Base-by-base conservation (phyloP, 176 grass and related monocot genomes). In the Panicum miliaceum region DNA sequence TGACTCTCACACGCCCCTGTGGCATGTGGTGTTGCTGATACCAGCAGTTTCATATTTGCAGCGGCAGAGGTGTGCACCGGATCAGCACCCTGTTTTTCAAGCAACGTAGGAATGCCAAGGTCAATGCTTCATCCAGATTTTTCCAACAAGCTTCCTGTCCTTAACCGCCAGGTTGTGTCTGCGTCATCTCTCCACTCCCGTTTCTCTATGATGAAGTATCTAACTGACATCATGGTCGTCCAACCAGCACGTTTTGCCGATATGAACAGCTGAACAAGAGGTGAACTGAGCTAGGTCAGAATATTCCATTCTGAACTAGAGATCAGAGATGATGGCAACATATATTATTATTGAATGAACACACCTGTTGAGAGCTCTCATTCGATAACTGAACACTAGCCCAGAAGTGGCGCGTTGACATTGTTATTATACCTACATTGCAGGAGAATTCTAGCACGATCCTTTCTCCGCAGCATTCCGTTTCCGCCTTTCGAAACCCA, bases 241-340 rank as follows among this genome's bases (percentile, higher is more conserved):
- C 29, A 32, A 32, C 29, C 35, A 86, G 16, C 36, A 86, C 68
- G 46, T 72, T 73, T 59, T 77, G 16, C 36, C 9, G 16, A 42
- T 80, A 43, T 16, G 68, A 56, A 45, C 36, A 45, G 51, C 66
- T 80, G 73, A 73, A 63, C 6, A 71, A 41, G 43, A 64, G n/a
- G 84, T 73, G 76, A 80, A 64, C 35, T 37, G 37, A 32, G 26
- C 12, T 41, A 20, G 1, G 25, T 16, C 13, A 68, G 36, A 34
- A 69, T 85, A 85, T 85, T 57, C 63, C 25, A 58, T 27, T 53
- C 77, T 78, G 32, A 67, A 5, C 84, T 7, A 71, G 34, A 77
- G 14, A 48, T 40, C 6, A 40, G 45, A 64, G 68, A 53, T 74
- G 81, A 84, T 26, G 15, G 53, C 37, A 14, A 46, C 25, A 47